Evolutionary conservation across 768 basidiomycete genomes (phyloP).

Genomic region (Naganishia vishniacii): DNA sequence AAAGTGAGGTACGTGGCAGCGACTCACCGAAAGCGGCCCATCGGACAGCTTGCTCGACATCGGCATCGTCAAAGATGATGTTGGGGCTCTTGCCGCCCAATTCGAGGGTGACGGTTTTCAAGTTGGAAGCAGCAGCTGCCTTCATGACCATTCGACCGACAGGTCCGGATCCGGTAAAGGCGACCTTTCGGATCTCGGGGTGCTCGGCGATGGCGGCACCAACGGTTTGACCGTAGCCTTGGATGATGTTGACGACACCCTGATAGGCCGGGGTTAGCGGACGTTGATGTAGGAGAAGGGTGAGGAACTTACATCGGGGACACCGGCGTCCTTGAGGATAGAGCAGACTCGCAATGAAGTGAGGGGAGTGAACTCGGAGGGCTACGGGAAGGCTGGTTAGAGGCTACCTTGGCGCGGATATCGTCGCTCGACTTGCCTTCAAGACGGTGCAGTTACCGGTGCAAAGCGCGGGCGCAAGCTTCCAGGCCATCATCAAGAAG

Average conservation of each 20-base stretch:
- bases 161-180: conserved; percentile 30
- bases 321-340: conserved; percentile 29
- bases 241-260: conserved; percentile 33
- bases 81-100: conserved; percentile 63
- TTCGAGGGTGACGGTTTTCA: conserved; percentile 74
- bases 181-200: conserved; percentile 31
- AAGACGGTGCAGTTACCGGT: conserved; percentile 79
- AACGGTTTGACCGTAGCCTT: conserved; percentile 30
- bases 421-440: conserved; percentile 53
- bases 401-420: too few species aligned
- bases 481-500: conserved; percentile 34
- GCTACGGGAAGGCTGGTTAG: not conserved
- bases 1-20: not conserved
- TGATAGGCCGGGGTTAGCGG: not conserved
- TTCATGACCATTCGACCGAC: conserved; percentile 30
- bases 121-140: conserved; percentile 29
- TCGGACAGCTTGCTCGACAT: conserved; percentile 43
- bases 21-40: conserved; percentile 33
- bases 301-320: conserved; percentile 26
- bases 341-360: conserved; percentile 27
- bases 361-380: conserved; percentile 31
- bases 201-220: conserved; percentile 30
- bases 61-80: conserved; percentile 47
- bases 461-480: conserved; percentile 37
- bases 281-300: not conserved